Evolutionary conservation across 352 stramenopile genomes (phyloP).

Genomic region (Phytopythium oedochilum): DNA sequence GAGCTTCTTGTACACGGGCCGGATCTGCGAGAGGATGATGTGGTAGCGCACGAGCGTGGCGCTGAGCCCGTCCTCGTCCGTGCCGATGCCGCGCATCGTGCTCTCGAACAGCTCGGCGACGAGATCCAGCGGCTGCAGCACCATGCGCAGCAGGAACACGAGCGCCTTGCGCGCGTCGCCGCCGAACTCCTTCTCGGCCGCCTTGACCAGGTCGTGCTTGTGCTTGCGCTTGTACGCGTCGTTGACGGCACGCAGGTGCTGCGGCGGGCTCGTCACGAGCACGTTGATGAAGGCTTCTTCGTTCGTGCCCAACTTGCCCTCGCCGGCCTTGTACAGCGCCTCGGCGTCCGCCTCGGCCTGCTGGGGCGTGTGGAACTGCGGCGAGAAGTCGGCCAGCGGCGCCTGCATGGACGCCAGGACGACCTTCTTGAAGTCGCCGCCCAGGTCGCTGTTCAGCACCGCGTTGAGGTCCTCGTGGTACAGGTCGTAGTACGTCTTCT

Average conservation of each 20-base stretch:
- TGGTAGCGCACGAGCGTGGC: slow-evolving; percentile 72
- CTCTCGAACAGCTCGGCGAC: slow-evolving; percentile 65
- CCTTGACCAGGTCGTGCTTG: slow-evolving; percentile 56
- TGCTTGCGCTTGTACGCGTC: slow-evolving; percentile 52
- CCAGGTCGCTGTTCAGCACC: slow-evolving; percentile 50
- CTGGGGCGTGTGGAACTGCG: slow-evolving; percentile 46
- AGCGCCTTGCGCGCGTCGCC: slow-evolving; percentile 47
- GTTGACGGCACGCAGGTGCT: slow-evolving; percentile 57
- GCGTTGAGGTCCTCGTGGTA: slow-evolving; percentile 56
- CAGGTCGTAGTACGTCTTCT: slow-evolving; percentile 73
- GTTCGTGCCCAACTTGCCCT: slow-evolving; percentile 65
- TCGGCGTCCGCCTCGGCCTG: slow-evolving; percentile 59
- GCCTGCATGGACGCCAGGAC: slow-evolving; percentile 64
- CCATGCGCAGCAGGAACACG: slow-evolving; percentile 58
- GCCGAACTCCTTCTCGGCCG: slow-evolving; percentile 66
- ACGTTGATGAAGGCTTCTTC: slow-evolving; percentile 63
- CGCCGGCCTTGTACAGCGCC: slow-evolving; percentile 59
- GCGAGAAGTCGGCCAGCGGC: slow-evolving; percentile 45
- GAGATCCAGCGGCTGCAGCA: slow-evolving; percentile 49
- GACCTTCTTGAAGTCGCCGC: slow-evolving; percentile 72
- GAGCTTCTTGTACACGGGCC: slow-evolving; percentile 70
- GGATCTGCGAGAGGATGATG: slow-evolving; percentile 66
- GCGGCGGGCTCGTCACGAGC: slow-evolving; percentile 37
- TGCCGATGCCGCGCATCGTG: slow-evolving; percentile 76
- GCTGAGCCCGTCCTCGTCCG: slow-evolving; percentile 59